Evolutionary conservation across 495 filamentous ascomycete species (phyloP), one percentile per base, ranked within the genome.

Genomic region (Penicillium lagena): DNA sequence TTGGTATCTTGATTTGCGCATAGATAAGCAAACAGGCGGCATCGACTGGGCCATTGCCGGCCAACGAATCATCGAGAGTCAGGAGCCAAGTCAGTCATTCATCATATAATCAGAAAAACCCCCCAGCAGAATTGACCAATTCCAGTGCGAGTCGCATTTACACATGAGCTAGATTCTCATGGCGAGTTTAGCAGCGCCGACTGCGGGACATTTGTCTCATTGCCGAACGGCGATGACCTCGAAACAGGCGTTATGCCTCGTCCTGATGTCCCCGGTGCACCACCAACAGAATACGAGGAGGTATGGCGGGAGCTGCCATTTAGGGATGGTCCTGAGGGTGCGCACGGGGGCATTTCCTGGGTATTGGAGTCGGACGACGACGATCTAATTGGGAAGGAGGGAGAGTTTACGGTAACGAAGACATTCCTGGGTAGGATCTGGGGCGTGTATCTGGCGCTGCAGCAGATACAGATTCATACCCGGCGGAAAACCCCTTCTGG

Each of bases 31-130:
- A 14, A 55, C 60, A 0, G 49, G 49, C 4, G 35, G 43, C 2
- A 63, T 71, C 22, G 66, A 69, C 59, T 71, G 67, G 67, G 67
- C 65, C 1, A 69, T 71, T 27, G 65, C 67, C 2, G 67, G 67
- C 14, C 59, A 62, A 40, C 43, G 67, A 36, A 39, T 71, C 0
- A 49, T 64, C n/a, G 62, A 64, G 35, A 47, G 50, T 27, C 41
- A 52, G 17, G 60, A 64, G 29, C 55, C 61, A 4, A 42, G 63
- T 68, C 43, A 13, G 59, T 46, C 29, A 0, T 7, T 7, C 11
- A 28, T 36, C 15, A 34, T 34, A 10, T 34, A 34, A 22, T 6
- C 22, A 22, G 6, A 22, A 22, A 22, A 22, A 22, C 3, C 3
- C 1, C 15, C 15, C 15, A 1, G 0, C 22, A 34, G 32, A 34